These are phyloP conservation scores for Panicum miliaceum DNA, from an alignment of 176 grass and related monocot genomes.

Conservation along the genomic window DNA sequence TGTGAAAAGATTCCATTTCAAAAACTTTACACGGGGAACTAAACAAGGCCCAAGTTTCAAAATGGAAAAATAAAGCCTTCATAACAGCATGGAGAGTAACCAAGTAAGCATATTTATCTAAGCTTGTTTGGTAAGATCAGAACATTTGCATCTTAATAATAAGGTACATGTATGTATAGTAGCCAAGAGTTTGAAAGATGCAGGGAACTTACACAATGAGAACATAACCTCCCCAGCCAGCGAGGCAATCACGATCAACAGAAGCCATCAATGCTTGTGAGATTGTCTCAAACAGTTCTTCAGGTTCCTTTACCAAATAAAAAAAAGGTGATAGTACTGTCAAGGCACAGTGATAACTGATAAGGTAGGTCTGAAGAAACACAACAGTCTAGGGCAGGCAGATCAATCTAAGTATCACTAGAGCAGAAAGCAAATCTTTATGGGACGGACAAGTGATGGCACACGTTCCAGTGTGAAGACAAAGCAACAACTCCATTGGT, in stretches of 20 bases:
- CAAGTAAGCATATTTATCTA: no score
- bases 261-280: constrained; percentile 91
- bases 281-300: constrained; percentile 90
- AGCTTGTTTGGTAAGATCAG: no score
- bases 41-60: no score
- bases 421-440: not conserved
- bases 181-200: constrained; percentile 5
- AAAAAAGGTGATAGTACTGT: constrained; percentile 1
- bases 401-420: not conserved
- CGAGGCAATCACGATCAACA: constrained; percentile 86
- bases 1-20: no score
- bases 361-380: not conserved
- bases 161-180: not conserved
- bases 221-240: constrained; percentile 92
- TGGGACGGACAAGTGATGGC: not conserved
- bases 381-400: not conserved
- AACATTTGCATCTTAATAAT: not conserved
- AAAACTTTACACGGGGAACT: no score
- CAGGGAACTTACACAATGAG: constrained; percentile 74
- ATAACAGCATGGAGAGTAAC: no score
- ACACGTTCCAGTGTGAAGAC: not conserved
- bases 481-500: not conserved
- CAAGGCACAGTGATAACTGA: not conserved
- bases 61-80: not conserved
- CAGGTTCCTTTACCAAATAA: constrained; percentile 68